phyloP scores from a whole-genome alignment of 805 yeast genomes.

The Ogataea nonfermentans region DNA sequence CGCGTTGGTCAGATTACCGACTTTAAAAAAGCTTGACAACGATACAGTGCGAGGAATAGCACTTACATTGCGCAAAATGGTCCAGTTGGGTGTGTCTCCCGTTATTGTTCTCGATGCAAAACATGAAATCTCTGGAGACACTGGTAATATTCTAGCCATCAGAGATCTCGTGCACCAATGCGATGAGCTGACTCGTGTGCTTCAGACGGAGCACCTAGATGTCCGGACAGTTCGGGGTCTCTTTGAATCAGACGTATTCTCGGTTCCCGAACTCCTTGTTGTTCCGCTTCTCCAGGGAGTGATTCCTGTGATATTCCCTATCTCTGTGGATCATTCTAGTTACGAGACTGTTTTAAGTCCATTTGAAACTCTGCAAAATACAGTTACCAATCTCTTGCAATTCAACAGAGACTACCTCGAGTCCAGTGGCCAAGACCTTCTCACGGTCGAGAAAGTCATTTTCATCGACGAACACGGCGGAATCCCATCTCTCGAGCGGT shows the following conservation, averaged over 20 bases:
- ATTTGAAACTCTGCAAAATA: conserved; percentile 39
- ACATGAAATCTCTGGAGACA: conserved; percentile 10
- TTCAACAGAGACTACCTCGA: conserved; percentile 14
- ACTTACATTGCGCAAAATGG: conserved; percentile 52
- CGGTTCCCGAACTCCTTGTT: conserved; percentile 38
- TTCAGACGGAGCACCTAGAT: conserved; percentile 23
- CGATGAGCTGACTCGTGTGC: conserved; percentile 19
- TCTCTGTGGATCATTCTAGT: conserved; percentile 38
- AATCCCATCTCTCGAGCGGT: conserved; percentile 81
- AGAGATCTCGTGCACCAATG: conserved; percentile 25
- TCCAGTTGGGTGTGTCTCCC: conserved; percentile 71
- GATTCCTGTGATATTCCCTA: conserved; percentile 65
- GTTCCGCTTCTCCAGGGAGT: conserved; percentile 43
- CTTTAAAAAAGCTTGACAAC: conserved; percentile 34
- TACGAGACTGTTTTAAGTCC: conserved; percentile 37
- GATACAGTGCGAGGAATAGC: conserved; percentile 47
- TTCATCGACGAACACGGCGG: conserved; percentile 86
- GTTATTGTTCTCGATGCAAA: conserved; percentile 57
- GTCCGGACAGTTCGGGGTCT: conserved; percentile 37
- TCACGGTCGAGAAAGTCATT: conserved; percentile 77
- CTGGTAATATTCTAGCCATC: conserved; percentile 11
- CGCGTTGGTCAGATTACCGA: conserved; percentile 54
- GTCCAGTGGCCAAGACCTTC: conserved; percentile 29
- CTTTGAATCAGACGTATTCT: conserved; percentile 34
- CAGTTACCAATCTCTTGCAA: conserved; percentile 37